A percentile compares a stretch with the other conserved stretches of the same genome.
These are phyloP conservation scores for Fusarium armeniacum DNA, from an alignment of 2,329 filamentous ascomycete genomes.

Conservation along the genomic window DNA sequence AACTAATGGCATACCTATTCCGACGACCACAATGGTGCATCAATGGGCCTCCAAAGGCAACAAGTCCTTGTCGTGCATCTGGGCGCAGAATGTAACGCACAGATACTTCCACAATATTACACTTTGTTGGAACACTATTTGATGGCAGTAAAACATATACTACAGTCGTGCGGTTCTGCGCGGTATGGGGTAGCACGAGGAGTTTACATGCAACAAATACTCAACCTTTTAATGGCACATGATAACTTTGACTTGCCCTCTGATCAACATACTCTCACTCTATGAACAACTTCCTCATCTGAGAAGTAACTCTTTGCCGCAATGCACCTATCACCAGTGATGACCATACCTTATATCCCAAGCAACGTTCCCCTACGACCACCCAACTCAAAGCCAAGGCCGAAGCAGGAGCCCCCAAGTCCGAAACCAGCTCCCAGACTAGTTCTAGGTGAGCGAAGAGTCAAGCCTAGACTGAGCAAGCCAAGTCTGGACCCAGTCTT, in stretches of 20 bases:
- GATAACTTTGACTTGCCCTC: neutral
- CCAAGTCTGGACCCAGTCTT: slow-evolving; percentile 51
- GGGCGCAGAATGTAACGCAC: slow-evolving; percentile 14
- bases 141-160: neutral
- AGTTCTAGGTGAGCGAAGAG: slow-evolving; percentile 37
- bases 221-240: neutral
- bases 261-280: neutral
- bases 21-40: neutral
- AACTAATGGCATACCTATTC: neutral
- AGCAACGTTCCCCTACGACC: slow-evolving; percentile 1
- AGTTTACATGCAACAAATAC: slow-evolving; percentile 7
- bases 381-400: slow-evolving; percentile 17
- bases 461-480: slow-evolving; percentile 38
- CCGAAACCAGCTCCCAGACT: slow-evolving; percentile 13
- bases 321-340: slow-evolving; percentile 35
- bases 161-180: neutral
- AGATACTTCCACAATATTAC: slow-evolving; percentile 11
- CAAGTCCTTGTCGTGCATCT: slow-evolving; percentile 6
- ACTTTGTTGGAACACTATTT: neutral
- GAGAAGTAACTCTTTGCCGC: neutral
- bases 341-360: slow-evolving; percentile 29
- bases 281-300: neutral
- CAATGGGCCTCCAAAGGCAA: neutral
- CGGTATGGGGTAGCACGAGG: slow-evolving; percentile 3
- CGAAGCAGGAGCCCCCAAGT: slow-evolving; percentile 12